Evolutionary conservation across 148 eudicot genomes (phyloP), one percentile per base, ranked within the genome.

Genomic region (Cornus suecica): DNA sequence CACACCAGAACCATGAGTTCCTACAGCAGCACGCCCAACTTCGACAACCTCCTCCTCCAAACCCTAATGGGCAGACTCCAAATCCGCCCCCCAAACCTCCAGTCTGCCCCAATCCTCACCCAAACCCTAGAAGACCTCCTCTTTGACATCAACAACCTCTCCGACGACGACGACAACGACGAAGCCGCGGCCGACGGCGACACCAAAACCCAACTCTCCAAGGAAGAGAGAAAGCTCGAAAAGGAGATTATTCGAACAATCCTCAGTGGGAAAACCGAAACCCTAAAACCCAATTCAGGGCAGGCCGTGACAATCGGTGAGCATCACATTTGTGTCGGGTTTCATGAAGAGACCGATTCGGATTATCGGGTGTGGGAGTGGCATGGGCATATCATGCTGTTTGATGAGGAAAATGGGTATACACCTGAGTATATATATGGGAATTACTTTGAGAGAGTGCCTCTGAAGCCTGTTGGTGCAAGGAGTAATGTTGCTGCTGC

Each of bases 291-390:
- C 54, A 96, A 96, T 81, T 93, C 99, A 16, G 99, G 99, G 8
- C 98, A 91, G 73, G 99, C 98, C 3, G 86, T 93, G 2, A 45
- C 91, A 27, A 83, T 96, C 30, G 94, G 96, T 0, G 97, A 96
- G 13, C 92, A 96, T 65, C 92, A 96, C 78, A 84, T 96, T 42
- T 96, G 98, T 56, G 91, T 96, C 4, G 99, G 98, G 67, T 96
- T 90, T 83, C 97, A 93, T 29, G 85, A 86, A 73, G 97, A 96
- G 25, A 37, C 48, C 7, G 94, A 84, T 45, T 88, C 98, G 64
- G 93, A 89, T 71, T 93, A 93, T 68, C 88, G 99, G 78, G 99
- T 96, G 32, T 96, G 99, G 98, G 98, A 96, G 83, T 96, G 99
- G 98, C 99, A 96, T 37, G 99, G 98, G 0, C 99, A 96, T 85